Percentiles rank a stretch among this genome's conserved stretches.
phyloP scores from a whole-genome alignment of 2,329 filamentous ascomycete species.

The Trichophyton benhamiae region DNA sequence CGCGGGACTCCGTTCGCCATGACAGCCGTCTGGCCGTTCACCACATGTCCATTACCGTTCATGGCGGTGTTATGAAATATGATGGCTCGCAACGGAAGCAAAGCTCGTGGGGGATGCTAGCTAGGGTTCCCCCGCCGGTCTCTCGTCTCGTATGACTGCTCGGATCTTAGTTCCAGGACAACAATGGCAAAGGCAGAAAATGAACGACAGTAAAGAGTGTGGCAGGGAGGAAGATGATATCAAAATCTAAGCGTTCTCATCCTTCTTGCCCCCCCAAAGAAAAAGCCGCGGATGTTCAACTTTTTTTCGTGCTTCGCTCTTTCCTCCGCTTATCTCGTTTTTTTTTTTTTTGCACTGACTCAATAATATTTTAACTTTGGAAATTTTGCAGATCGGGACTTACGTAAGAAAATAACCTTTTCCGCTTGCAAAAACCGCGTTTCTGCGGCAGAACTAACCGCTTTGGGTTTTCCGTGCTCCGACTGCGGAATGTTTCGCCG shows the following conservation, averaged over 20 bases:
- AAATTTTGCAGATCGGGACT: not conserved
- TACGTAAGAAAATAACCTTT: not conserved
- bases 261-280: not conserved
- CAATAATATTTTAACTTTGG: not conserved
- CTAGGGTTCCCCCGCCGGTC: not conserved
- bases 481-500: constrained; percentile 4
- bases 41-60: constrained; percentile 14
- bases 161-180: not conserved
- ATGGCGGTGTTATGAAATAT: constrained; percentile 5
- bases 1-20: constrained; percentile 16
- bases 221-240: not conserved
- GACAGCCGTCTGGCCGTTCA: constrained; percentile 10
- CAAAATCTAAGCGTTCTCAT: not conserved
- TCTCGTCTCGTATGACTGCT: not conserved
- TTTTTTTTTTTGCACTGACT: not conserved
- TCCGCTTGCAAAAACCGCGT: not conserved
- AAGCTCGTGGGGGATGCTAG: not conserved
- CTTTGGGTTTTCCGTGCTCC: not conserved
- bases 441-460: not conserved
- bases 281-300: not conserved
- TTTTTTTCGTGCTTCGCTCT: not conserved
- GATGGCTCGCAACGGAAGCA: not conserved
- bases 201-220: not conserved
- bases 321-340: not conserved
- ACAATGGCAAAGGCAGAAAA: not conserved